Base-by-base conservation (phyloP, 2,329 filamentous ascomycete genomes). In the Pseudogymnoascus sp. region DNA sequence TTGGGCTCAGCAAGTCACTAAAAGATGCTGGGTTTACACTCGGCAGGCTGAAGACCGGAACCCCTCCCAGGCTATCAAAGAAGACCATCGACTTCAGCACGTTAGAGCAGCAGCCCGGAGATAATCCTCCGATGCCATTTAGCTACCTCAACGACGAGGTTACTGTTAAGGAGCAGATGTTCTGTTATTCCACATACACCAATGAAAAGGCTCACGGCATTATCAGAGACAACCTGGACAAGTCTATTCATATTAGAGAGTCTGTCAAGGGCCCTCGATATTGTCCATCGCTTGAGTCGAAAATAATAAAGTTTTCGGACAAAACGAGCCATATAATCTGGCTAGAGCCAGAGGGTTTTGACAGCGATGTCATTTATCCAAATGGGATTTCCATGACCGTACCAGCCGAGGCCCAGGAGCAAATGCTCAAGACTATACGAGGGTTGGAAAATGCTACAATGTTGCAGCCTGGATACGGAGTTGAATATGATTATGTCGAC, bases 401-500 rank as follows among this genome's bases (percentile, higher is more conserved):
- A 2, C 95, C 95, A 0, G 87, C 86, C 0, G 91, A 93, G 63
- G 91, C 90, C 0, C 95, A 99, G 74, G 87, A 90, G 70, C 83
- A 87, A 61, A 86, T 96, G 72, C 80, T 99, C n/a, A 88, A 86
- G 63, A 96, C 91, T 0, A 89, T 99, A 62, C 82, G 78, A n/a
- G 95, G 95, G 0, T 81, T 99, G 1, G 93, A 97, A 72, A 86
- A 93, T 64, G 92, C 92, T 4, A 86, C 81, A 26, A 97, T 99
- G 93, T 83, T 96, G 6, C 93, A 97, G 71, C 89, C 93, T 1
- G 95, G 93, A 7, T 99, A 99, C 71, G 95, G 95, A 6, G 95
- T 99, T 1, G 95, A 99, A 74, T 99, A 99, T 75, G 95, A 97
- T 77, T 99, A 99, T 74, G 91, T 99, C 16, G 95, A 99, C 72